Conservation (phyloP, 1,139 yeast genomes). For the Ogataea hybrid region DNA sequence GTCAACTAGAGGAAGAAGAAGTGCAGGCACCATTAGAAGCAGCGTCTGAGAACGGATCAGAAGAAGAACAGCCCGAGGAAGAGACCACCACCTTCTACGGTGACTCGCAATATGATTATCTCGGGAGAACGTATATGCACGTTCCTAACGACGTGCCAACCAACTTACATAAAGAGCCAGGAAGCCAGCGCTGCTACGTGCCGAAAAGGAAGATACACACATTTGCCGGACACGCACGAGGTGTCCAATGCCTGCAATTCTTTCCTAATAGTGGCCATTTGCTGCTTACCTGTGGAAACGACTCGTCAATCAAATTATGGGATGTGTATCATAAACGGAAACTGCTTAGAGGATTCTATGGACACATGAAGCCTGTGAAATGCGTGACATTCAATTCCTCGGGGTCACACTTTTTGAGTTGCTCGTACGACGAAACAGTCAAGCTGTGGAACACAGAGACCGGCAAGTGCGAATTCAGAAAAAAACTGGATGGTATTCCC, state of each 20-base stretch:
- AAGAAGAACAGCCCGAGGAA: constrained; percentile 4
- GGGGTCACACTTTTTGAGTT: constrained; percentile 67
- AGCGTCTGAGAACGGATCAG: constrained; percentile 11
- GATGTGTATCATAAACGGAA: constrained; percentile 58
- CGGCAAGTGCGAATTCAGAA: constrained; percentile 54
- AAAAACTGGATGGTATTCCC: constrained; percentile 48
- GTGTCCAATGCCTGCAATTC: constrained; percentile 61
- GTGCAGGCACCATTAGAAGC: not conserved
- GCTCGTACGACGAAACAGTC: constrained; percentile 66
- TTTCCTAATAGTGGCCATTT: constrained; percentile 76
- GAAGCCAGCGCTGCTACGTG: constrained; percentile 59
- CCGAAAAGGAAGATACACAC: constrained; percentile 62
- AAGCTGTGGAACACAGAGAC: constrained; percentile 79
- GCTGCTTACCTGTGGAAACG: constrained; percentile 77
- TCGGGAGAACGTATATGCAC: constrained; percentile 53
- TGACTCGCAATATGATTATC: constrained; percentile 35
- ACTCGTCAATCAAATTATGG: constrained; percentile 66
- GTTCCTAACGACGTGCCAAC: constrained; percentile 53
- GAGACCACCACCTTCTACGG: constrained; percentile 56
- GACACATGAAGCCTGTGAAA: constrained; percentile 68
- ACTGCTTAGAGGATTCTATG: constrained; percentile 63
- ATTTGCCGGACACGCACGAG: constrained; percentile 63
- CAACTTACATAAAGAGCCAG: constrained; percentile 46
- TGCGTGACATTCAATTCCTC: constrained; percentile 54
- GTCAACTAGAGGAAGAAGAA: constrained; percentile 11